Base-by-base conservation (phyloP, 441 rosid species). In the Mallotus japonicus region DNA sequence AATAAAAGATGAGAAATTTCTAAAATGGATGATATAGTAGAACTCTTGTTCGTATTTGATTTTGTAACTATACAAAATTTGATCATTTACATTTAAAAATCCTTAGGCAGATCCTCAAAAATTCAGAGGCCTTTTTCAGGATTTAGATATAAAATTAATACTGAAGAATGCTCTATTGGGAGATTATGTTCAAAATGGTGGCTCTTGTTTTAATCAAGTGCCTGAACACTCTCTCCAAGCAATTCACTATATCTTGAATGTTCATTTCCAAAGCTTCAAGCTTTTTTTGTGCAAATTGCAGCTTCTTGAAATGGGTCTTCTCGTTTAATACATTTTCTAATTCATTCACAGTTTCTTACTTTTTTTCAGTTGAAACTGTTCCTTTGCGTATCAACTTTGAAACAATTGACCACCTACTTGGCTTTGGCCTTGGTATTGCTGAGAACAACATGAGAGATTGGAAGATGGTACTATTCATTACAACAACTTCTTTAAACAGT, bases 181-280 rank as follows among this genome's bases (percentile, higher is more conserved):
- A 90, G 75, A 86, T 61, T 7, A 89, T 88, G 82, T 88, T 92
- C 77, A 90, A 81, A 69, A 92, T 82, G 22, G 88, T 76, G 20
- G 90, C 69, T 78, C 92, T 84, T 64, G 95, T 76, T 79, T 84
- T 86, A 16, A 87, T 81, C 87, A 92, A 75, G 19, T 74, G 64
- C 85, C 93, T 85, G 71, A 86, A 86, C 74, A 88, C 72, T 34
- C 82, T 64, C 73, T 92, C 95, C 81, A 88, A 54, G 15, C 73
- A 75, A 57, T 74, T 81, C 82, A 87, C 95, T n/a, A 87, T 69
- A 19, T 76, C 82, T 72, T 78, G 81, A 73, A 83, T 76, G 72
- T 81, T 65, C 46, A 32, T 40, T 72, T 87, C 93, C 77, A 87
- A 62, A 6, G 78, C 83, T 67, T 76, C 85, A 77, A 92, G 76